These are phyloP conservation scores for Cadophora gregata DNA, from an alignment of 2,329 filamentous ascomycete species.

Conservation along the genomic window DNA sequence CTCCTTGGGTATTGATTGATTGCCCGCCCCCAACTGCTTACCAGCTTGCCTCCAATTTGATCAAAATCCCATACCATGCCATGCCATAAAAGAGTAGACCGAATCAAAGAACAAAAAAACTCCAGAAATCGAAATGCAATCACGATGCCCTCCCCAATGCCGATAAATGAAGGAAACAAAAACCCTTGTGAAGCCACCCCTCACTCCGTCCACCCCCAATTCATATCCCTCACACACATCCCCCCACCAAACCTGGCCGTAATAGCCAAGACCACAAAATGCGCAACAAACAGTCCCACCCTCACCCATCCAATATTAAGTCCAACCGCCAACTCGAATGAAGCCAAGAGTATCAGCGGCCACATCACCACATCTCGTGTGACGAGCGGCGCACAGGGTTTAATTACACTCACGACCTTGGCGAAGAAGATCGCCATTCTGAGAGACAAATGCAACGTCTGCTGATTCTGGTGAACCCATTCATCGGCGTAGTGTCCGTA, in stretches of 20 bases:
- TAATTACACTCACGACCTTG: slow-evolving; percentile 70
- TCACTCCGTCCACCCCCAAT: slow-evolving; percentile 20
- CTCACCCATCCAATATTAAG: slow-evolving; percentile 45
- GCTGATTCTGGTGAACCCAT: slow-evolving; percentile 43
- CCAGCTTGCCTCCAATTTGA: neutral
- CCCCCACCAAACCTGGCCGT: slow-evolving; percentile 45
- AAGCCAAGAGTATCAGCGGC: slow-evolving; percentile 71
- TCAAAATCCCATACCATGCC: neutral
- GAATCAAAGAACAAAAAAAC: neutral
- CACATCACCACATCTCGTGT: slow-evolving; percentile 68
- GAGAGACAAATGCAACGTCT: slow-evolving; percentile 47
- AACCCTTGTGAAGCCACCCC: neutral
- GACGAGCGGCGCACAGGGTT: slow-evolving; percentile 75
- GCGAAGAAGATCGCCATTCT: slow-evolving; percentile 68
- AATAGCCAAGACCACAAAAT: slow-evolving; percentile 52
- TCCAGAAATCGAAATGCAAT: neutral
- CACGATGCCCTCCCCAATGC: neutral
- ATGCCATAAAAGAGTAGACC: neutral
- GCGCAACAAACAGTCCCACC: slow-evolving; percentile 52
- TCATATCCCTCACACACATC: slow-evolving; percentile 41
- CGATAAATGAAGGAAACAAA: neutral
- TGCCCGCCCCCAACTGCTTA: neutral
- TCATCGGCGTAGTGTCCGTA: slow-evolving; percentile 46
- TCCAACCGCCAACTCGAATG: slow-evolving; percentile 63
- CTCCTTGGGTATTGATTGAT: neutral